Percentiles rank a stretch among this genome's conserved stretches.
Evolutionary conservation across 148 eudicot species (phyloP).

Genomic region (Fagopyrum homotropicum): DNA sequence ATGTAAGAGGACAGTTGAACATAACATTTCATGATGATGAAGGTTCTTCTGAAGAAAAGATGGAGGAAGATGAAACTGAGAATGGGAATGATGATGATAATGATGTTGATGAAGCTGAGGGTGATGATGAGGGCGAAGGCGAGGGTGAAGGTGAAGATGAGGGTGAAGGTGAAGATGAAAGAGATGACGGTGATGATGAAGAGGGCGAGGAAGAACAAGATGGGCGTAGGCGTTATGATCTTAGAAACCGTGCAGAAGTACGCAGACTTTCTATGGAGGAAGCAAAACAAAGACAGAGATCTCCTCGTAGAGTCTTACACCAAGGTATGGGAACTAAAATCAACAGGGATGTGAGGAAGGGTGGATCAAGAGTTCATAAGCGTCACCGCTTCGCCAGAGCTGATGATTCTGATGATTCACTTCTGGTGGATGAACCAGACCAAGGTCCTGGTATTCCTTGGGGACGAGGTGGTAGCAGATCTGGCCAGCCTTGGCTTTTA

Average conservation of each 20-base stretch:
- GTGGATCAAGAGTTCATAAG: slow-evolving; percentile 82
- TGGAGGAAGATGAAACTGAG: slow-evolving; percentile 55
- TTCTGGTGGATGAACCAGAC: slow-evolving; percentile 95
- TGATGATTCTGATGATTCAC: slow-evolving; percentile 97
- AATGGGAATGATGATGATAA: slow-evolving; percentile 64
- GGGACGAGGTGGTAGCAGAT: slow-evolving; percentile 86
- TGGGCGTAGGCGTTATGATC: slow-evolving; percentile 88
- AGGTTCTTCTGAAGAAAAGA: slow-evolving; percentile 67
- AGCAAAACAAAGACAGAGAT: slow-evolving; percentile 80
- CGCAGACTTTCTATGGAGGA: slow-evolving; percentile 79
- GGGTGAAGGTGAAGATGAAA: slow-evolving; percentile 50
- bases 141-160: slow-evolving; percentile 49
- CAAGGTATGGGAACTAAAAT: slow-evolving; percentile 94
- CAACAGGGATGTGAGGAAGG: slow-evolving; percentile 76
- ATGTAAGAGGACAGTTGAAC: slow-evolving; percentile 27
- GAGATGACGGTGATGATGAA: slow-evolving; percentile 72
- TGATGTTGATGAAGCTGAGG: slow-evolving; percentile 44
- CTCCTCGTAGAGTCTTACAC: slow-evolving; percentile 84
- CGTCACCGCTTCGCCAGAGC: slow-evolving; percentile 83
- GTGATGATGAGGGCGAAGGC: slow-evolving; percentile 54
- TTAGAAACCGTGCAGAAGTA: slow-evolving; percentile 83
- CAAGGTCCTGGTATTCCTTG: slow-evolving; percentile 93
- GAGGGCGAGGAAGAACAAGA: slow-evolving; percentile 88
- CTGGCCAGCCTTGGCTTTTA: slow-evolving; percentile 89
- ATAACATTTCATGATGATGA: slow-evolving; percentile 61